Percentiles rank a stretch among this genome's conserved stretches.
Conservation (phyloP, 2,329 filamentous ascomycete species). For the Lecanicillium sp. region DNA sequence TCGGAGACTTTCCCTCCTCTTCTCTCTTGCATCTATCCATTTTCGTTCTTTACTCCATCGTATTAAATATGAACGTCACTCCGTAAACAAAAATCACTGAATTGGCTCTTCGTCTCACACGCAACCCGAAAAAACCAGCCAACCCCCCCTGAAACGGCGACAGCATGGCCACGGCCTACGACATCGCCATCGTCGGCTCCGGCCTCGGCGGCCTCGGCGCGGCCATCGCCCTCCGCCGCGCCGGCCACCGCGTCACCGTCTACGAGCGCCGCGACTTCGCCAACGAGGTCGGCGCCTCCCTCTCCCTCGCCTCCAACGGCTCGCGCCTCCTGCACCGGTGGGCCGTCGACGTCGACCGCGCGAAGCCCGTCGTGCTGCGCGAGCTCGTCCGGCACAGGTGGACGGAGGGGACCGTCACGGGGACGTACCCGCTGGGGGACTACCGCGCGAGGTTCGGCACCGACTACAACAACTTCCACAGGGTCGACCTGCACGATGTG, state of each 20-base stretch:
- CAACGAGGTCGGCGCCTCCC: conserved; percentile 58
- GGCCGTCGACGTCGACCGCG: conserved; percentile 52
- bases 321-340: conserved; percentile 58
- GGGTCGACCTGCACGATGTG: conserved; percentile 57
- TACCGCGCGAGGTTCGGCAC: conserved; percentile 57
- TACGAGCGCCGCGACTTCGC: conserved; percentile 58
- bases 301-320: conserved; percentile 59
- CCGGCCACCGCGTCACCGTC: conserved; percentile 43
- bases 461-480: conserved; percentile 59
- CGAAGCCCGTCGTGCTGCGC: conserved; percentile 53
- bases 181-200: conserved; percentile 32
- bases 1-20: too few relatives aligned
- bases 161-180: too few relatives aligned
- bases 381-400: conserved; percentile 59
- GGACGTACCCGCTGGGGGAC: conserved; percentile 52
- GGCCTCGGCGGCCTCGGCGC: conserved; percentile 34
- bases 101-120: too few relatives aligned
- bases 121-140: too few relatives aligned
- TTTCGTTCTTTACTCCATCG: too few relatives aligned
- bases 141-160: too few relatives aligned
- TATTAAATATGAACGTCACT: too few relatives aligned
- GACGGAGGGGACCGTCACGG: conserved; percentile 54
- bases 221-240: conserved; percentile 34
- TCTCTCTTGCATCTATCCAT: too few relatives aligned
- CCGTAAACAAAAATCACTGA: too few relatives aligned